Conservation (phyloP, 2,329 filamentous ascomycete genomes). For the Beauveria sp. region DNA sequence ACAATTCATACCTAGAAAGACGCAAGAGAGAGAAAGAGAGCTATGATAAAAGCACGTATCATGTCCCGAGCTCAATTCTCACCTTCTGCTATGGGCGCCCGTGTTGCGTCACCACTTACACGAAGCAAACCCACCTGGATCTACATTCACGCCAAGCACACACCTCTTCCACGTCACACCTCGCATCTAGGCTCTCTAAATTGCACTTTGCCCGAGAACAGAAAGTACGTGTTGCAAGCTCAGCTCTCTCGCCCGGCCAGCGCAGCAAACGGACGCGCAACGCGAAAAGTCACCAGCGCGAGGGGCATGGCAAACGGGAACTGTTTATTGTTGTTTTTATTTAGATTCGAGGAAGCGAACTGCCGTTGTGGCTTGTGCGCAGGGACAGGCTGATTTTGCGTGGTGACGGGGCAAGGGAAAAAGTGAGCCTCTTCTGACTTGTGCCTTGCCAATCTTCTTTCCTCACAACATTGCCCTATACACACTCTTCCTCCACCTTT, state of each 20-base stretch:
- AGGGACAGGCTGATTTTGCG: neutral
- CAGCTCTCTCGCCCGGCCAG: neutral
- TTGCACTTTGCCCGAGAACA: no score
- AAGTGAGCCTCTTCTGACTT: constrained; percentile 1
- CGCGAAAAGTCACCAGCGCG: neutral
- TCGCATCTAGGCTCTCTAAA: neutral
- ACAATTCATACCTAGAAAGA: no score
- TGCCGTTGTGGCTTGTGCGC: constrained; percentile 1
- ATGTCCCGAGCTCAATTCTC: no score
- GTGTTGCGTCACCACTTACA: neutral
- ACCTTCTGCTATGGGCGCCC: neutral
- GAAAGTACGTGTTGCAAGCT: neutral
- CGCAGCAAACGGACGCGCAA: neutral
- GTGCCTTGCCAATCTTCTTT: neutral
- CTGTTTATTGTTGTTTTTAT: constrained; percentile 4
- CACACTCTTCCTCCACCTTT: neutral
- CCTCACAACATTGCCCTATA: neutral
- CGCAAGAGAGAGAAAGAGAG: no score
- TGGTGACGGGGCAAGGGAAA: neutral
- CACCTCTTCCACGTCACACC: neutral
- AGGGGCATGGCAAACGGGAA: neutral
- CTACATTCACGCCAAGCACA: neutral
- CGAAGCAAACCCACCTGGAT: neutral
- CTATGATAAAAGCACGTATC: no score
- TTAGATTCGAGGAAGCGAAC: neutral